Evolutionary conservation across 2,329 filamentous ascomycete genomes (phyloP).

Genomic region (Davidsoniella australis): DNA sequence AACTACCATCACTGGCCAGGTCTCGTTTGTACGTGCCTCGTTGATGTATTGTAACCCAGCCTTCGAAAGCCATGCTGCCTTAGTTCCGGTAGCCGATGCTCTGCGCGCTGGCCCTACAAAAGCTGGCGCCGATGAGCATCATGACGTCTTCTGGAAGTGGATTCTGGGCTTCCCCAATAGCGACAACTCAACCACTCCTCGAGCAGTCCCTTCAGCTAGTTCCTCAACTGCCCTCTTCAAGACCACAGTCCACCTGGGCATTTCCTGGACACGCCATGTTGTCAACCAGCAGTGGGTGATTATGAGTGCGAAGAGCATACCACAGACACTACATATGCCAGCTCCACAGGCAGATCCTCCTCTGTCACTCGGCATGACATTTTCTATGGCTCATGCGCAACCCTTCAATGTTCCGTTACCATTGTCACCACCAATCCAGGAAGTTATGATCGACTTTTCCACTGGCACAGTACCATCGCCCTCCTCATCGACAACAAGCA

Average conservation of each 20-base stretch:
- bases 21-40: background rate
- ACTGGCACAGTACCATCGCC: background rate
- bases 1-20: background rate
- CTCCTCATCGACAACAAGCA: constrained; percentile 10
- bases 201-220: too few species aligned
- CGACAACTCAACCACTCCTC: too few species aligned
- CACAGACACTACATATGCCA: constrained; percentile 8
- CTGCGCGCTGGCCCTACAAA: background rate
- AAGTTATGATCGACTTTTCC: constrained; percentile 10
- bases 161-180: constrained; percentile 13
- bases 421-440: constrained; percentile 6
- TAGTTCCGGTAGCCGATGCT: constrained; percentile 17
- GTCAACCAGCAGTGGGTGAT: constrained; percentile 22
- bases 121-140: constrained; percentile 14
- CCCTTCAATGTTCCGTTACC: constrained; percentile 1
- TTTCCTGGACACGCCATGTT: constrained; percentile 23
- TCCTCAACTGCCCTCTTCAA: constrained; percentile 15
- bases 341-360: constrained; percentile 1
- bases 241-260: constrained; percentile 17
- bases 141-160: constrained; percentile 25
- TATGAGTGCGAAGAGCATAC: constrained; percentile 23
- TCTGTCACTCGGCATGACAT: constrained; percentile 3
- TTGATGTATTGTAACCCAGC: constrained; percentile 23
- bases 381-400: constrained; percentile 1
- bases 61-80: constrained; percentile 16